phyloP scores from a whole-genome alignment of 371 early-diverging fungal genomes.

The Zopfochytrium polystomum region DNA sequence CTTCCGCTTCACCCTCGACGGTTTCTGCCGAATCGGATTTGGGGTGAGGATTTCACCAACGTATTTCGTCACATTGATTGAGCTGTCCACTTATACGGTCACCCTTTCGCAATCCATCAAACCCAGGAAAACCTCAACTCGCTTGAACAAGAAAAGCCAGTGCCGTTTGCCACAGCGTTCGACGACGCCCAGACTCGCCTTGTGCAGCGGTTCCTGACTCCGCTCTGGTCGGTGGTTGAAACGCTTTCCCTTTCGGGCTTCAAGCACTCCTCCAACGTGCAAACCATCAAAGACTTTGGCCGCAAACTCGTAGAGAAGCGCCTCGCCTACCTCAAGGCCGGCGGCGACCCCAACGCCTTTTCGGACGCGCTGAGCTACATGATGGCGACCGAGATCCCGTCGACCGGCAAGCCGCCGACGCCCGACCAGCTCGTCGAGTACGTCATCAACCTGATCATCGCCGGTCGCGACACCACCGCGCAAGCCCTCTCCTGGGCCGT shows the following conservation, averaged over 20 bases:
- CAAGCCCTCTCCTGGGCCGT: conserved; percentile 67
- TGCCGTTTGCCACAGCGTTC: conserved; percentile 17
- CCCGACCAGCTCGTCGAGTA: too few species aligned
- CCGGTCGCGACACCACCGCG: conserved; percentile 65
- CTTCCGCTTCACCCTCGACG: conserved; percentile 50
- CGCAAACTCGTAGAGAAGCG: neutral
- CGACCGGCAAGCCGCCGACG: conserved; percentile 54
- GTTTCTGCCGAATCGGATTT: conserved; percentile 52
- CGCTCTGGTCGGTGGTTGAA: conserved; percentile 23
- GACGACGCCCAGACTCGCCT: conserved; percentile 20
- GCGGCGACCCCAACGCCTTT: conserved; percentile 44
- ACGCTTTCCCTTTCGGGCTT: neutral
- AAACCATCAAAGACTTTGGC: conserved; percentile 15
- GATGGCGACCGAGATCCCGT: conserved; percentile 49
- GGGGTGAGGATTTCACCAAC: too few species aligned
- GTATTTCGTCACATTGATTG: too few species aligned
- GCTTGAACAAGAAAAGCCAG: neutral
- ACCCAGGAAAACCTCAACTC: conserved; percentile 1
- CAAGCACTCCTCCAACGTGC: neutral
- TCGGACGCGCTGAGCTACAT: conserved; percentile 61
- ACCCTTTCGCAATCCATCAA: too few species aligned
- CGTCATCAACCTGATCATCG: conserved; percentile 67
- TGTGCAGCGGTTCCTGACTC: conserved; percentile 13
- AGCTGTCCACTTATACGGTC: too few species aligned
- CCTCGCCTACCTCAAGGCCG: neutral